Conservation (phyloP, 2,329 filamentous ascomycete genomes). For the Myrmaecium sp. region DNA sequence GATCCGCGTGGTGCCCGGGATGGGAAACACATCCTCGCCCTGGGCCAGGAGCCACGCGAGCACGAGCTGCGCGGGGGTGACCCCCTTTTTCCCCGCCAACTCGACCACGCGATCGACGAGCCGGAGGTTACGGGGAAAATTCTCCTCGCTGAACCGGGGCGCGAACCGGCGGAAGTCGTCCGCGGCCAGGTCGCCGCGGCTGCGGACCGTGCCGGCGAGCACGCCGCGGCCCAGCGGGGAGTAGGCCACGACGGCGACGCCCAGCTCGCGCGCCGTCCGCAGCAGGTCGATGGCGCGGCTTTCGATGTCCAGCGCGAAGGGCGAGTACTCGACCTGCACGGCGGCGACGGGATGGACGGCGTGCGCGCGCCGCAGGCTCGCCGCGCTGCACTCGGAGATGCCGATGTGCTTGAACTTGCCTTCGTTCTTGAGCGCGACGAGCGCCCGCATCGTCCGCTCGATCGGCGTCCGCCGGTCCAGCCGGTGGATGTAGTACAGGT, state of each 20-base stretch:
- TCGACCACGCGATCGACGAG: conserved; percentile 15
- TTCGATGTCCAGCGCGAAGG: conserved; percentile 32
- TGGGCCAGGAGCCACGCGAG: conserved; percentile 23
- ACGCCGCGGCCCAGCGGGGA: conserved; percentile 20
- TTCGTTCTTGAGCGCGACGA: conserved; percentile 24
- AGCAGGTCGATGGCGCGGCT: conserved; percentile 15
- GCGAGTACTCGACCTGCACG: conserved; percentile 35
- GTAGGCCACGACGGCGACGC: conserved; percentile 23
- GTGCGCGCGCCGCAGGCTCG: conserved; percentile 31
- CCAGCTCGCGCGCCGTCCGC: conserved; percentile 26
- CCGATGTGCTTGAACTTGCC: conserved; percentile 36
- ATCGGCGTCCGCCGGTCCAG: conserved; percentile 27
- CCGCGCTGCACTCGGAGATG: conserved; percentile 27
- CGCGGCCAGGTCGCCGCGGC: conserved; percentile 27
- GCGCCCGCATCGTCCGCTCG: conserved; percentile 31
- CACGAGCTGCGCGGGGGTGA: conserved; percentile 39
- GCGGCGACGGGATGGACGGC: conserved; percentile 30
- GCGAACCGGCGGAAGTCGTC: conserved; percentile 16
- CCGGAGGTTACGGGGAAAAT: conserved; percentile 19
- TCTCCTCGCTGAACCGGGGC: conserved; percentile 27
- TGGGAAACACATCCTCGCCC: conserved; percentile 35
- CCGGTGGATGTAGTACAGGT: conserved; percentile 29
- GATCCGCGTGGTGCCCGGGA: conserved; percentile 28
- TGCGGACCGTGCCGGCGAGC: conserved; percentile 5
- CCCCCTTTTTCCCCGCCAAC: conserved; percentile 29